Base-by-base conservation (phyloP, 2,329 filamentous ascomycete genomes). In the Aspergillus sp. region DNA sequence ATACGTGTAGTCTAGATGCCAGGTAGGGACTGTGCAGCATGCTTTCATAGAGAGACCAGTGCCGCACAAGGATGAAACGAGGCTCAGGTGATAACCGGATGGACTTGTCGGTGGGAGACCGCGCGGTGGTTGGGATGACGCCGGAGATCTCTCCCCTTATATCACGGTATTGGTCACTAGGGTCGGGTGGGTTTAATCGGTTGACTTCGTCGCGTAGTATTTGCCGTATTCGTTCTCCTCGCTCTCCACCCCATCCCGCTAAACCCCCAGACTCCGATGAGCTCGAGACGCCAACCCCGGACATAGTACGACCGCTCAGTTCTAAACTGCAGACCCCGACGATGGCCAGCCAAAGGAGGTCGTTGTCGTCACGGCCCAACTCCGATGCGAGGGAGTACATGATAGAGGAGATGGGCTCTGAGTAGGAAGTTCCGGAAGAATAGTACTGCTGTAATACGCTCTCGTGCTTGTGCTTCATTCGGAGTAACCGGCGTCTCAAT, bases 1-100 rank as follows among this genome's bases (percentile, higher is more conserved):
- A 99, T 47, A 96, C 92, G 74, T 96, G 93, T 46, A 99, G 82
- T 33, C 91, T 86, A 3, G 93, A 91, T 59, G 96, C 93, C 4
- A 99, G 84, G 69, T 97, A 98, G 0, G 93, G 93, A 0, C 93
- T 97, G 73, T 99, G 95, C 12, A 98, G 83, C 95, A 99, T 98
- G 73, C 92, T 96, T 70, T 99, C 95, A 74, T 98, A 98, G 14
- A 99, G 80, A 66, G 91, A 96, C 95, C 95, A 99, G 73, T 99
- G 95, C 35, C 95, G 84, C 53, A 98, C 90, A 0, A 99, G 84
- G 24, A 98, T 83, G 65, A 99, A 96, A 41, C 90, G 89, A 9
- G 95, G 96, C 70, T 99, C 95, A 0, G 95, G 95, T 0, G 93
- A 96, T 40, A 99, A 80, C 21, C 93, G 87, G 64, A 99, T 98